Evolutionary conservation across 768 basidiomycete species (phyloP).

Genomic region (Goffeauzyma gilvescens): DNA sequence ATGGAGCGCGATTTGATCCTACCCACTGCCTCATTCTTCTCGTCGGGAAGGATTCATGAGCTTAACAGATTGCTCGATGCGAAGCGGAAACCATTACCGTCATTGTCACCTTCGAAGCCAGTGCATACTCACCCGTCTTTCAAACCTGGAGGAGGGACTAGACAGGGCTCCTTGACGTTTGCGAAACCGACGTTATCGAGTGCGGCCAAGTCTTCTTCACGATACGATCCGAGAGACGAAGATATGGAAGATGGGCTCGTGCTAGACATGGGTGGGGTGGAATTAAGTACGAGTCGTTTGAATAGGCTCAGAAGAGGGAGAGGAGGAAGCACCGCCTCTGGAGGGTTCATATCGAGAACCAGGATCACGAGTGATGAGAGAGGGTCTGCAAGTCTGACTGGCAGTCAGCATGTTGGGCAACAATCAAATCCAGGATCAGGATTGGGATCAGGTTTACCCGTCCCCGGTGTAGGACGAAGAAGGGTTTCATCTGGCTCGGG

Average conservation of each 20-base stretch:
- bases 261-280: constrained; percentile 19
- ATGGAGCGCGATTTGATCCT: constrained; percentile 24
- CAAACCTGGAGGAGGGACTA: background rate
- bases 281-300: constrained; percentile 14
- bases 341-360: too few relatives aligned
- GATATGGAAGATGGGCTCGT: constrained; percentile 29
- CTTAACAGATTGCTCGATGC: constrained; percentile 24
- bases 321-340: too few relatives aligned
- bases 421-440: too few relatives aligned
- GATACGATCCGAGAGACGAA: constrained; percentile 16
- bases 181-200: constrained; percentile 5
- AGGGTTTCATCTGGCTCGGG: too few relatives aligned
- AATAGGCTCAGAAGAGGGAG: constrained; percentile 12
- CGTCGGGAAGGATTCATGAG: constrained; percentile 17
- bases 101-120: too few relatives aligned
- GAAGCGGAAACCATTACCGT: constrained; percentile 23
- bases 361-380: too few relatives aligned
- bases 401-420: too few relatives aligned
- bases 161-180: background rate
- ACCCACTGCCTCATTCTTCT: constrained; percentile 22
- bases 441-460: too few relatives aligned
- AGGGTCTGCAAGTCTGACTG: too few relatives aligned
- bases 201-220: background rate
- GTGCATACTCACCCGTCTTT: background rate
- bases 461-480: too few relatives aligned